These are phyloP conservation scores for Wickerhamiella pararugosa DNA, from an alignment of 1,139 yeast genomes.

Conservation along the genomic window DNA sequence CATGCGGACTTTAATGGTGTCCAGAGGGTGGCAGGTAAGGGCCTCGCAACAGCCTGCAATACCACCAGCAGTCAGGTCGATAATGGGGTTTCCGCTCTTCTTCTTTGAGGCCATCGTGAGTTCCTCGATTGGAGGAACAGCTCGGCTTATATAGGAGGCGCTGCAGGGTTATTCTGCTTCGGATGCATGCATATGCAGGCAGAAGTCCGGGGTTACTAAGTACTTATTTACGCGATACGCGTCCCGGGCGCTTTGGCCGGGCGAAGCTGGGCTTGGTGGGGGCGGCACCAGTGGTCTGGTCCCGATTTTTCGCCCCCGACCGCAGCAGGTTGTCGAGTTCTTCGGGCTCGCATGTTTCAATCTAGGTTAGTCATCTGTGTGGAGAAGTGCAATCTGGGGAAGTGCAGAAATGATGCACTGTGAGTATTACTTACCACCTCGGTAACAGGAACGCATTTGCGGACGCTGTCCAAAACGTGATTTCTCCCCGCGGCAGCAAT, in stretches of 20 bases:
- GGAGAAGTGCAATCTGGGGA: slow-evolving; percentile 6
- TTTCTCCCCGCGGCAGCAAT: slow-evolving; percentile 72
- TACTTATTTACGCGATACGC: slow-evolving; percentile 7
- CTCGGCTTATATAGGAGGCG: background rate
- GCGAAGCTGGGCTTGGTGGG: slow-evolving; percentile 16
- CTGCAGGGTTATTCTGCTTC: background rate
- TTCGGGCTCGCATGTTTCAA: slow-evolving; percentile 11
- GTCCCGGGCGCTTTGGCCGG: slow-evolving; percentile 27
- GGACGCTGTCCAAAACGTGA: slow-evolving; percentile 43
- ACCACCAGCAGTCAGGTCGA: slow-evolving; percentile 89
- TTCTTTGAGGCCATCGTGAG: slow-evolving; percentile 10
- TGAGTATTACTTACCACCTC: slow-evolving; percentile 15
- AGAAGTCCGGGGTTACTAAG: background rate
- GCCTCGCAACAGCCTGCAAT: slow-evolving; percentile 96
- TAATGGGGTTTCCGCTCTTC: slow-evolving; percentile 27
- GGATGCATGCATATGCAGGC: background rate
- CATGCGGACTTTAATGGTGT: slow-evolving; percentile 92
- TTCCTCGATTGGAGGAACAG: background rate
- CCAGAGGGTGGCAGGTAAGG: slow-evolving; percentile 83
- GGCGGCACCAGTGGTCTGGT: slow-evolving; percentile 6
- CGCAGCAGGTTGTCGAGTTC: slow-evolving; percentile 1
- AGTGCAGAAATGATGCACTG: background rate
- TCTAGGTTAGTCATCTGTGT: slow-evolving; percentile 15
- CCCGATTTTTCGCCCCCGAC: slow-evolving; percentile 4
- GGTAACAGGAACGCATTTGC: slow-evolving; percentile 17